phyloP scores from a whole-genome alignment of 2,329 filamentous ascomycete species.

The Calonectria multiphialidica region DNA sequence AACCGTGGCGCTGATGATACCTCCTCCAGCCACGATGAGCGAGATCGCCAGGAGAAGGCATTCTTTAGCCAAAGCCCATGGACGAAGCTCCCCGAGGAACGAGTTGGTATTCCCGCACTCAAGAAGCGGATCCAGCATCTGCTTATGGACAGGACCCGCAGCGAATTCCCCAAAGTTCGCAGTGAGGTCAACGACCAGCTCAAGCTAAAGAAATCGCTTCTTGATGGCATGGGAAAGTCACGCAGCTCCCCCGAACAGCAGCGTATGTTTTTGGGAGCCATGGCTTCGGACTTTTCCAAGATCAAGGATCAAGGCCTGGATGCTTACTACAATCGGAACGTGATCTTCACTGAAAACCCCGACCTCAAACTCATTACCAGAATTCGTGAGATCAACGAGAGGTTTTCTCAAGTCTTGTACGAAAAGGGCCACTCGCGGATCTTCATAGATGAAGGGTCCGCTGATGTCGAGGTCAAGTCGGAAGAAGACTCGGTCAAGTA shows the following conservation, averaged over 20 bases:
- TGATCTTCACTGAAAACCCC: constrained; percentile 41
- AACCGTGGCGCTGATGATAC: constrained; percentile 60
- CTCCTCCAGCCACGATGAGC: constrained; percentile 45
- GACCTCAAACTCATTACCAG: constrained; percentile 53
- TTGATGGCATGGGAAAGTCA: constrained; percentile 47
- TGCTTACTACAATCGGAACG: constrained; percentile 49
- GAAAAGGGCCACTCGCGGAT: constrained; percentile 35
- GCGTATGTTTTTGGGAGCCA: constrained; percentile 48
- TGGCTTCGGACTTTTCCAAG: constrained; percentile 47
- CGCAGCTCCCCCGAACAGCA: constrained; percentile 47
- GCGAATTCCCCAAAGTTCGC: constrained; percentile 52
- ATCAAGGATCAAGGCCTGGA: constrained; percentile 49
- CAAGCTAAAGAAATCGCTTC: constrained; percentile 12
- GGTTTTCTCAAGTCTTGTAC: constrained; percentile 47
- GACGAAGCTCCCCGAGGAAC: constrained; percentile 43
- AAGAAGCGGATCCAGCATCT: constrained; percentile 51
- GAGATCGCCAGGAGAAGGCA: constrained; percentile 47
- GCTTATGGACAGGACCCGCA: constrained; percentile 54
- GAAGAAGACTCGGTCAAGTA: neutral
- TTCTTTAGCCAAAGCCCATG: constrained; percentile 56
- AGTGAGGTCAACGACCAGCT: constrained; percentile 42
- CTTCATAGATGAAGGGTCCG: neutral
- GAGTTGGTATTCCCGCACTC: constrained; percentile 51
- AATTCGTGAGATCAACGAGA: constrained; percentile 52
- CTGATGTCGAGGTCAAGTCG: neutral